Evolutionary conservation across 352 stramenopile genomes (phyloP).

Genomic region (Phytophthora sp.): DNA sequence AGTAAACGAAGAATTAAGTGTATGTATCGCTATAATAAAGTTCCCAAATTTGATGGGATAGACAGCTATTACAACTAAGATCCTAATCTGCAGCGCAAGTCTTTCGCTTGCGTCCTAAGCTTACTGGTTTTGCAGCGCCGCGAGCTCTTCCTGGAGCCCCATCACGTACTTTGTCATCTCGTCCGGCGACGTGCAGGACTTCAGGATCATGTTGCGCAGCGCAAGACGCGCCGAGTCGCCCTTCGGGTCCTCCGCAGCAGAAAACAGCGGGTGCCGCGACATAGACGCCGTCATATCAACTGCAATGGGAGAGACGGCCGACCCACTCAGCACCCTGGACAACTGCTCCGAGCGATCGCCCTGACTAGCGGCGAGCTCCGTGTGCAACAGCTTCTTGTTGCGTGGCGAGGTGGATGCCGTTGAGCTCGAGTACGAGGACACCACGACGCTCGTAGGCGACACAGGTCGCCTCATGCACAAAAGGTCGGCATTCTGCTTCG

Average conservation of each 20-base stretch:
- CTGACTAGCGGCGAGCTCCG: constrained; percentile 32
- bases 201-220: constrained; percentile 60
- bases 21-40: constrained; percentile 26
- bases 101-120: constrained; percentile 12
- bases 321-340: constrained; percentile 8
- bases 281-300: constrained; percentile 25
- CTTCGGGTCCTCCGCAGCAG: constrained; percentile 31
- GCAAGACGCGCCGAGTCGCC: constrained; percentile 44
- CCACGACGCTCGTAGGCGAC: constrained; percentile 42
- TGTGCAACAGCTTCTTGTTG: constrained; percentile 55
- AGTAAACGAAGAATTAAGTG: not conserved
- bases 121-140: constrained; percentile 44
- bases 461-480: constrained; percentile 39
- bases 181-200: constrained; percentile 53
- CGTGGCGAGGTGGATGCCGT: constrained; percentile 48
- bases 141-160: constrained; percentile 60
- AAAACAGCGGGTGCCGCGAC: constrained; percentile 42
- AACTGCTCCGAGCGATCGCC: constrained; percentile 22
- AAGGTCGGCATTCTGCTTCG: constrained; percentile 23
- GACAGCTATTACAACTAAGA: constrained; percentile 24
- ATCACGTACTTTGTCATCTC: constrained; percentile 65
- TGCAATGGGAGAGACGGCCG: constrained; percentile 11
- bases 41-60: constrained; percentile 10
- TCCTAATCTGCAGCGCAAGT: constrained; percentile 19
- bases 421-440: constrained; percentile 51